Base-by-base conservation (phyloP, 108 stramenopile genomes). In the Skeletonema potamos region DNA sequence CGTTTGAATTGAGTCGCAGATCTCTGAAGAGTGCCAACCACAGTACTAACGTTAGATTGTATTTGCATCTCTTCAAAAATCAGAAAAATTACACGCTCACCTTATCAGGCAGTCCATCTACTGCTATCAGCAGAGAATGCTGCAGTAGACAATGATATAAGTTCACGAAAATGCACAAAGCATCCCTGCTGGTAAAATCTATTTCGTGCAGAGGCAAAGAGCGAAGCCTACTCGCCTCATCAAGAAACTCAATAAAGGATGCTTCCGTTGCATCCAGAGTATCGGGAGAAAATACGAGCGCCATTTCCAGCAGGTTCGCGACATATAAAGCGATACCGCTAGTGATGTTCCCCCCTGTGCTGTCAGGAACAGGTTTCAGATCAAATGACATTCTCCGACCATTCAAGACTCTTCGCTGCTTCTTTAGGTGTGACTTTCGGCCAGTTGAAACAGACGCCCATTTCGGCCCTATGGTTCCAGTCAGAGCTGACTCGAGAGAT, bases 81-180 rank as follows among this genome's bases (percentile, higher is more conserved):
- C 2, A n/a, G 17, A 30, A 33, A 22, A 4, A 13, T 10, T 13
- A 4, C 0, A 54, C 24, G 30, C 73, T 75, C 64, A 80, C 84
- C 84, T 84, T 91, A 24, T 80, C 75, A 20, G 89, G 84, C 7
- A 90, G 88, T 54, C 92, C 92, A 58, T 91, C 88, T 28, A 89
- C 80, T n/a, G 90, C 82, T 9, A 97, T 82, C 22, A 98, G 87
- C 61, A 96, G 79, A 20, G 95, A 90, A 72, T 98, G 97, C 70
- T 92, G 94, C 44, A 97, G 76, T 17, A 98, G 77, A 54, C 89
- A 84, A 70, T 98, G 97, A 66, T 97, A 98, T 10, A 98, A 51
- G 78, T 98, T 98, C 37, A 90, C 87, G 70, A 96, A 96, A 28
- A 96, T 77, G 73, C 93, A 94, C 28, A 94, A 78, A 2, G 93